Evolutionary conservation across 2,329 filamentous ascomycete species (phyloP).

Genomic region (Ceratocystis ficicola): DNA sequence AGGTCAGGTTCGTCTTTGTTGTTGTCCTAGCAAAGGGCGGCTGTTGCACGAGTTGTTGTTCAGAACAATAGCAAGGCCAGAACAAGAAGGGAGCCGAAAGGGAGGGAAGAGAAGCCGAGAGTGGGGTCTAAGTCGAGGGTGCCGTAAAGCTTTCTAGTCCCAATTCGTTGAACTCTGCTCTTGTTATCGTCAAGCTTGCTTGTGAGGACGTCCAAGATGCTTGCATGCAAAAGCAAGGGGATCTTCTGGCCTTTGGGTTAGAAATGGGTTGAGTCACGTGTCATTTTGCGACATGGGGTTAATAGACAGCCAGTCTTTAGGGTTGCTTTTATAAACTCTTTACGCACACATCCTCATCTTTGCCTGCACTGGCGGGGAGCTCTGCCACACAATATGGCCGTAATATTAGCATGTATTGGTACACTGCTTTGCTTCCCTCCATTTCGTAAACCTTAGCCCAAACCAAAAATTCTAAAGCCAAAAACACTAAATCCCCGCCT

Average conservation of each 20-base stretch:
- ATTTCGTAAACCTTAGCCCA: background rate
- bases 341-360: too few relatives aligned
- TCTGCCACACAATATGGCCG: background rate
- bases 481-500: background rate
- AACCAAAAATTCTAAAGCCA: background rate
- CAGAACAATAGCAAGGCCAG: too few relatives aligned
- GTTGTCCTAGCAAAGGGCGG: too few relatives aligned
- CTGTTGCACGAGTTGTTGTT: too few relatives aligned
- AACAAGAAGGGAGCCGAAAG: too few relatives aligned
- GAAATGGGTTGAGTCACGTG: background rate
- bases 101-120: background rate
- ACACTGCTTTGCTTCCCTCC: background rate
- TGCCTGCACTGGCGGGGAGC: background rate
- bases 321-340: background rate
- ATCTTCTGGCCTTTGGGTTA: background rate
- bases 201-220: conserved; percentile 1
- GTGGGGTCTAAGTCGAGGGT: background rate
- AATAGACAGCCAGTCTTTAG: background rate
- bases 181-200: background rate
- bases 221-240: background rate
- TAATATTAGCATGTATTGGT: background rate
- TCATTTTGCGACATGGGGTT: background rate
- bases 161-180: background rate
- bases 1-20: too few relatives aligned
- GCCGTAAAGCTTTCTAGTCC: background rate